Percentiles rank a stretch among this genome's conserved stretches.
Conservation (phyloP, 2,329 filamentous ascomycete species). For the Emergomyces orientalis region DNA sequence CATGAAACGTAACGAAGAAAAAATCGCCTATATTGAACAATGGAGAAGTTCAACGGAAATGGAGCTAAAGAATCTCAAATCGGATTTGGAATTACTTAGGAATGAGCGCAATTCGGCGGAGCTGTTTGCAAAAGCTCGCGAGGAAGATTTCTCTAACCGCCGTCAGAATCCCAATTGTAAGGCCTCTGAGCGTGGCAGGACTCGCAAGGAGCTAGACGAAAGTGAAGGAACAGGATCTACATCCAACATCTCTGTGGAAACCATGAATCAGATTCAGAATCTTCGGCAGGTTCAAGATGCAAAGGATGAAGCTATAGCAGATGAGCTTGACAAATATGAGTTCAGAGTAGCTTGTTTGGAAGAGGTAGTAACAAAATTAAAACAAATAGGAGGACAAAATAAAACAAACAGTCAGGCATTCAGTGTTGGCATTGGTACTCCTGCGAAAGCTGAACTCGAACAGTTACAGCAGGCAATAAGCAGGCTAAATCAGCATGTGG, state of each 20-base stretch:
- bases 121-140: not conserved
- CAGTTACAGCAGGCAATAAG: not conserved
- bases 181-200: not conserved
- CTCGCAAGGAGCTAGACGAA: not conserved
- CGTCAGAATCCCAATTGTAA: not conserved
- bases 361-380: slow-evolving; percentile 9
- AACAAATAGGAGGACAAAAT: not conserved
- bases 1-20: not conserved
- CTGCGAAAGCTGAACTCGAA: not conserved
- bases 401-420: not conserved
- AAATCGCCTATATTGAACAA: not conserved
- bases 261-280: not conserved
- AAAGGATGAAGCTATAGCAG: slow-evolving; percentile 8
- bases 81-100: not conserved
- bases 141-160: not conserved
- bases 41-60: not conserved
- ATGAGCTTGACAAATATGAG: slow-evolving; percentile 7
- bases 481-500: not conserved
- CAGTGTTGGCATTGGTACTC: not conserved
- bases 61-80: not conserved
- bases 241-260: not conserved
- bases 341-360: slow-evolving; percentile 9
- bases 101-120: not conserved
- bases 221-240: not conserved
- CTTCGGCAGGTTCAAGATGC: slow-evolving; percentile 1